These are phyloP conservation scores for Aspergillus calidoustus DNA, from an alignment of 2,329 filamentous ascomycete genomes.

Conservation along the genomic window DNA sequence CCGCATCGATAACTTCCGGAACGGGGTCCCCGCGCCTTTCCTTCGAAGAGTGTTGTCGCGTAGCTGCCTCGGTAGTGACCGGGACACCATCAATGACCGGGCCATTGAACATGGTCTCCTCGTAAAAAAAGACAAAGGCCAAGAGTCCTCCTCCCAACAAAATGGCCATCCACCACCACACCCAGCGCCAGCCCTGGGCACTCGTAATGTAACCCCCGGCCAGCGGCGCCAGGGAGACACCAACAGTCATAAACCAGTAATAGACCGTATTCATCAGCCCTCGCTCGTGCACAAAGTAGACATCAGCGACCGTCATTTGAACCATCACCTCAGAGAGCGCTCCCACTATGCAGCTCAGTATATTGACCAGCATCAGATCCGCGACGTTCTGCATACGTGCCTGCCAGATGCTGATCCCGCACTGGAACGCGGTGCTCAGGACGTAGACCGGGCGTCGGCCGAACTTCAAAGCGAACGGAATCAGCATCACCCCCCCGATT, in stretches of 20 bases:
- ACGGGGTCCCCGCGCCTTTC: too few relatives aligned
- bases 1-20: too few relatives aligned
- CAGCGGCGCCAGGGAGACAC: slow-evolving; percentile 44
- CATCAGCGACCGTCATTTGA: slow-evolving; percentile 53
- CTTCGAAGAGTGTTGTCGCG: too few relatives aligned
- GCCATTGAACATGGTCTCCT: slow-evolving; percentile 39
- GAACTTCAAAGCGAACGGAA: slow-evolving; percentile 54
- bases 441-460: slow-evolving; percentile 54
- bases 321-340: slow-evolving; percentile 51
- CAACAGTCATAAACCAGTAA: slow-evolving; percentile 38
- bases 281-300: slow-evolving; percentile 56
- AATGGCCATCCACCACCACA: slow-evolving; percentile 54
- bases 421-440: slow-evolving; percentile 45
- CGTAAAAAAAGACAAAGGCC: slow-evolving; percentile 50
- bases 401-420: slow-evolving; percentile 48
- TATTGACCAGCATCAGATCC: slow-evolving; percentile 52
- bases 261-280: slow-evolving; percentile 55
- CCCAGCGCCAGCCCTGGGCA: slow-evolving; percentile 55
- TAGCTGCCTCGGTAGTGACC: too few relatives aligned
- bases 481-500: slow-evolving; percentile 49
- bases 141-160: slow-evolving; percentile 45
- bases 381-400: slow-evolving; percentile 47
- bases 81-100: too few relatives aligned
- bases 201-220: slow-evolving; percentile 39
- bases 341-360: slow-evolving; percentile 49